These are phyloP conservation scores for Exidia glandulosa DNA, from an alignment of 768 basidiomycete species.

Conservation along the genomic window DNA sequence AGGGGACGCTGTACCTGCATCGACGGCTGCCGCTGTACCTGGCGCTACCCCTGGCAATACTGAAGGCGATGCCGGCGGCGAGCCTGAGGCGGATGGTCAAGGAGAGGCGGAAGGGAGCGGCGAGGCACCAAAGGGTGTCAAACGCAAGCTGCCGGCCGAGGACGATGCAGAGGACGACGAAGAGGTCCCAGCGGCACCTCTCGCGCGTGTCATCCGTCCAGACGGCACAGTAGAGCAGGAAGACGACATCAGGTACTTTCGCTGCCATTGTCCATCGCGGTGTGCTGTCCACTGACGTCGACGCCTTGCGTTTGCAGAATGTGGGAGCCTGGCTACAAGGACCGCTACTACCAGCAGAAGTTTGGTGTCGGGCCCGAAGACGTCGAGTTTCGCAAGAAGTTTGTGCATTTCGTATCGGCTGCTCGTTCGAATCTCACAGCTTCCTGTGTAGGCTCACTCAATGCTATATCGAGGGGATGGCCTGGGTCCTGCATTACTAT, in stretches of 20 bases:
- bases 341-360: conserved; percentile 90
- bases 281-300: no score
- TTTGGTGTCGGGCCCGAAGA: conserved; percentile 72
- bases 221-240: conserved; percentile 93
- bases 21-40: background rate
- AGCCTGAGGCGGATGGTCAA: conserved; percentile 9
- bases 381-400: conserved; percentile 62
- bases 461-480: conserved; percentile 85
- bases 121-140: conserved; percentile 23
- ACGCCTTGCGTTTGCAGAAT: conserved; percentile 37
- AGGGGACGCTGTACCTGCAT: background rate
- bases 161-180: conserved; percentile 32
- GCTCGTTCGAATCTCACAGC: background rate
- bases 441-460: conserved; percentile 51
- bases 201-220: conserved; percentile 66
- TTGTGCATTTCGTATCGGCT: conserved; percentile 17
- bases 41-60: conserved; percentile 6
- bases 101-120: conserved; percentile 3
- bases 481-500: conserved; percentile 95
- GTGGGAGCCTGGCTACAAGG: conserved; percentile 93
- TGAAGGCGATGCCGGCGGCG: conserved; percentile 14
- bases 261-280: conserved; percentile 4
- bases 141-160: conserved; percentile 41
- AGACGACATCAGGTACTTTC: conserved; percentile 74
- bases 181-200: conserved; percentile 22